These are phyloP conservation scores for Teunomyces pallodes DNA, from an alignment of 805 yeast genomes.

Conservation along the genomic window DNA sequence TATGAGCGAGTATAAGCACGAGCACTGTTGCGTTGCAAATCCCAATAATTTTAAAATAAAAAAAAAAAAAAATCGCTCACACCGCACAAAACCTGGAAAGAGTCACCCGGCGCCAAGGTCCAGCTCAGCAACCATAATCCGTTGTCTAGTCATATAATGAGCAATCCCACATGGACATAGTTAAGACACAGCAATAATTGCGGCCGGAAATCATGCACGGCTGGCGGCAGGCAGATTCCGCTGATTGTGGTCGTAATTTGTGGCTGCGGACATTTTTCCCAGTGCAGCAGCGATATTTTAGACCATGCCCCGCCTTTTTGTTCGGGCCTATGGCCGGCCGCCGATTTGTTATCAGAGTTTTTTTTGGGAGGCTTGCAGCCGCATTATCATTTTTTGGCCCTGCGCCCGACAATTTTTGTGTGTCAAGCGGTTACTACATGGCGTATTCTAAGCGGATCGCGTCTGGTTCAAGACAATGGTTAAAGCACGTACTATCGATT, in stretches of 20 bases:
- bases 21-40: neutral
- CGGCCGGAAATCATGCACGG: too few relatives aligned
- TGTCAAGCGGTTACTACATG: neutral
- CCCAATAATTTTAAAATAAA: neutral
- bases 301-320: neutral
- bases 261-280: too few relatives aligned
- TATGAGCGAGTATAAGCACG: neutral
- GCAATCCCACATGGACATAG: too few relatives aligned
- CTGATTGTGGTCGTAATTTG: too few relatives aligned
- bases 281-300: neutral
- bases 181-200: too few relatives aligned
- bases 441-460: neutral
- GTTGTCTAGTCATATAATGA: too few relatives aligned
- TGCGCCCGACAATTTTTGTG: neutral
- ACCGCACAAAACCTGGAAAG: neutral
- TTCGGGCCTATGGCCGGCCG: neutral
- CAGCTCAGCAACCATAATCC: too few relatives aligned
- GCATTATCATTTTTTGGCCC: neutral
- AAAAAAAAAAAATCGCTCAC: neutral
- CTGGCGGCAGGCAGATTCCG: too few relatives aligned
- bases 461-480: too few relatives aligned
- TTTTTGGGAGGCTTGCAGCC: neutral
- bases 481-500: too few relatives aligned
- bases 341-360: slow-evolving; percentile 1
- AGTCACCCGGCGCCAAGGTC: neutral